A percentile compares a stretch with the other conserved stretches of the same genome.
phyloP scores from a whole-genome alignment of 176 grass and related monocot species.

The Elymus sibiricus region DNA sequence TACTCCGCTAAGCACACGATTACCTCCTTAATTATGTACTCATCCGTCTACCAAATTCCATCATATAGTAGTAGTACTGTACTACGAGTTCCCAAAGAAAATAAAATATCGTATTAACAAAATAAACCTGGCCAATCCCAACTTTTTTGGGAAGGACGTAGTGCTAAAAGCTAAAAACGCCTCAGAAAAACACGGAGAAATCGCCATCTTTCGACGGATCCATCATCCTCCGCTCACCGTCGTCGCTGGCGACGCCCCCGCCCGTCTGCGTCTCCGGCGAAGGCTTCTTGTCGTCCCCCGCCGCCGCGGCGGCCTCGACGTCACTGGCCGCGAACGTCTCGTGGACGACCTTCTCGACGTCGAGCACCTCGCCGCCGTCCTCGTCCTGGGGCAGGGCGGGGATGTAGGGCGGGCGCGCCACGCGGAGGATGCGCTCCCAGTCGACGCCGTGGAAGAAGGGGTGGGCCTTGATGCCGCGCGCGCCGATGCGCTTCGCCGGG shows the following conservation, averaged over 20 bases:
- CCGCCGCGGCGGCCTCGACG: background rate
- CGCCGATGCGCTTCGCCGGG: constrained; percentile 62
- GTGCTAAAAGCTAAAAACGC: background rate
- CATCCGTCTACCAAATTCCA: background rate
- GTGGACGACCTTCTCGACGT: constrained; percentile 84
- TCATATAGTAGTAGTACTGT: background rate
- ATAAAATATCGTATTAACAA: background rate
- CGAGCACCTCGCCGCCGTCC: constrained; percentile 35
- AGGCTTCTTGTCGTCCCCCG: background rate
- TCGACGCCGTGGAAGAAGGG: constrained; percentile 75
- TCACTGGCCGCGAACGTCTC: constrained; percentile 58
- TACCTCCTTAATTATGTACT: constrained; percentile 31
- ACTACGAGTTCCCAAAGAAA: background rate
- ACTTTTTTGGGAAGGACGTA: background rate
- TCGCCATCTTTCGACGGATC: constrained; percentile 51
- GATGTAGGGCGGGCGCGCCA: constrained; percentile 86
- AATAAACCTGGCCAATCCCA: background rate
- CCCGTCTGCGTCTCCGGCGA: constrained; percentile 12
- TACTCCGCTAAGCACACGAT: background rate
- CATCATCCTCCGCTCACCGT: constrained; percentile 8
- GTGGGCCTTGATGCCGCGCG: constrained; percentile 66
- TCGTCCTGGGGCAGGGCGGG: constrained; percentile 28
- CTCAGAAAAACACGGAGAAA: constrained; percentile 63
- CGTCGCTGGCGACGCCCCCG: background rate
- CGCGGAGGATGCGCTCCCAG: constrained; percentile 68